These are phyloP conservation scores for Kwoniella dejecticola DNA, from an alignment of 768 basidiomycete genomes.

Conservation along the genomic window DNA sequence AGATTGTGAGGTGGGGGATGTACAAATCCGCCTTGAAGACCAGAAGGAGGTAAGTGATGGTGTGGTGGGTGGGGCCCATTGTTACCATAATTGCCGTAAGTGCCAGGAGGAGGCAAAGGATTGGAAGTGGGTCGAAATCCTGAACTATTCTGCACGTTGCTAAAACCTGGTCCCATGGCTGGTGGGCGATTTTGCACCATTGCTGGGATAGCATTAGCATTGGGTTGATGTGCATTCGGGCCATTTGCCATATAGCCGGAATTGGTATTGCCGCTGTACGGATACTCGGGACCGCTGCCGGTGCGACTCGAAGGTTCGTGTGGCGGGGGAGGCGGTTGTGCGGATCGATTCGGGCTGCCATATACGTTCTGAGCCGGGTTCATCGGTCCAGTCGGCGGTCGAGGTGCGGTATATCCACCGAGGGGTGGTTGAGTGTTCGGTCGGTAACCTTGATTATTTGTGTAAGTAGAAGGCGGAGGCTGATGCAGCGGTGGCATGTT, in stretches of 20 bases:
- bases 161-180: background rate
- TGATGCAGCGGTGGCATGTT: conserved; percentile 10
- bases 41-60: conserved; percentile 10
- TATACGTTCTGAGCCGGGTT: background rate
- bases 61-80: conserved; percentile 6
- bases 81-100: background rate
- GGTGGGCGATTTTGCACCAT: background rate
- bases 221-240: background rate
- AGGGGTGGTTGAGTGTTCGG: conserved; percentile 8
- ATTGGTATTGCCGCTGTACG: background rate
- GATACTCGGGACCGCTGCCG: background rate
- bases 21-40: background rate
- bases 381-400: background rate
- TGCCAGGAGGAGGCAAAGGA: conserved; percentile 7
- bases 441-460: conserved; percentile 8
- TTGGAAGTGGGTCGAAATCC: conserved; percentile 10
- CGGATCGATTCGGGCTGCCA: conserved; percentile 8
- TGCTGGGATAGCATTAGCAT: background rate
- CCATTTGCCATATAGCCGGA: background rate
- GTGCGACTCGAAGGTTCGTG: background rate
- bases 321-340: conserved; percentile 9
- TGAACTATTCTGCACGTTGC: background rate
- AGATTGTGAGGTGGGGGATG: background rate
- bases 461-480: conserved; percentile 6
- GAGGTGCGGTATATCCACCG: background rate